phyloP scores from a whole-genome alignment of 2,329 filamentous ascomycete species.

The Colletotrichum spinosum region DNA sequence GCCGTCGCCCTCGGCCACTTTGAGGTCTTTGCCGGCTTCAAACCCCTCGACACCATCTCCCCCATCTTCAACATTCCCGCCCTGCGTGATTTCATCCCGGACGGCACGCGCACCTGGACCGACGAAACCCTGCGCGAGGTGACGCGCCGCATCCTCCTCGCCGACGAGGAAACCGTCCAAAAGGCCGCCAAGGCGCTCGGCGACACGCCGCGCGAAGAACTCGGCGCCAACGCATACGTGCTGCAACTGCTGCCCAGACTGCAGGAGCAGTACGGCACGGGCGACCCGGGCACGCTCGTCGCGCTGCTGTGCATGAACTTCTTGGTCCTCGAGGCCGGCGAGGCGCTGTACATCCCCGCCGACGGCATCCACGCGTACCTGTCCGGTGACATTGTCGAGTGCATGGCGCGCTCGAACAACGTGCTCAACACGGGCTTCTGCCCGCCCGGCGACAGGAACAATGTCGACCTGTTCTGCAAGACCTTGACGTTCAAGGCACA shows the following conservation, averaged over 20 bases:
- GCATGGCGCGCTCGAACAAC: constrained; percentile 82
- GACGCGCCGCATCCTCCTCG: constrained; percentile 65
- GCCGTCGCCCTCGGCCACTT: constrained; percentile 78
- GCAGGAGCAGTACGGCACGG: constrained; percentile 70
- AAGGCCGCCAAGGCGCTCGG: constrained; percentile 64
- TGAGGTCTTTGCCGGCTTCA: constrained; percentile 82
- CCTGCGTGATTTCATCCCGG: constrained; percentile 65
- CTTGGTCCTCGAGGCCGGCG: constrained; percentile 71
- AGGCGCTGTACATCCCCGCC: constrained; percentile 77
- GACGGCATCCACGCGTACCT: constrained; percentile 82
- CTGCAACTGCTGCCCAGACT: constrained; percentile 73
- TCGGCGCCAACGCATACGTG: constrained; percentile 67
- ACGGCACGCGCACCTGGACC: constrained; percentile 59
- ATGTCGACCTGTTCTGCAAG: constrained; percentile 71
- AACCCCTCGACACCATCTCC: constrained; percentile 71
- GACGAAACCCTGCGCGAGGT: constrained; percentile 68
- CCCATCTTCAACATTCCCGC: constrained; percentile 67
- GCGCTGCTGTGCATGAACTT: constrained; percentile 82
- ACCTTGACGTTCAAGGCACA: constrained; percentile 75
- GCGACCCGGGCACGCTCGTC: constrained; percentile 76
- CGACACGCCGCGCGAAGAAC: constrained; percentile 57
- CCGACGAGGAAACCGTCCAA: constrained; percentile 63
- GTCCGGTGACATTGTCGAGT: constrained; percentile 80
- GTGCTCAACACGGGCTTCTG: constrained; percentile 82
- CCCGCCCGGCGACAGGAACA: constrained; percentile 72